Percentiles rank a stretch among this genome's conserved stretches.
Evolutionary conservation across 352 stramenopile genomes (phyloP).

Genomic region (Pythium aquatile): DNA sequence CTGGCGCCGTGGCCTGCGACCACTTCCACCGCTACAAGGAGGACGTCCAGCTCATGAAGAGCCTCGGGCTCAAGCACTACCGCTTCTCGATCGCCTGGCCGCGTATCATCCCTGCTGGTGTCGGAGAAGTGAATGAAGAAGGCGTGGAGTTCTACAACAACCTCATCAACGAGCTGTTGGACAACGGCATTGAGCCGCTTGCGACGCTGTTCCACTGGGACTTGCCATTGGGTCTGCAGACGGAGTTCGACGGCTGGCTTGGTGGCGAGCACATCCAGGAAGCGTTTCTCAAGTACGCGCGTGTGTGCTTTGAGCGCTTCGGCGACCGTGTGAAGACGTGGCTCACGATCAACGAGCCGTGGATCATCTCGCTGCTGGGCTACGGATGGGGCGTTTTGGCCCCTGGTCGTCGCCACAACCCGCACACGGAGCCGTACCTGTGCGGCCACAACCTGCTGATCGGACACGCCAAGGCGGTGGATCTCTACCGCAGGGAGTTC

Average conservation of each 20-base stretch:
- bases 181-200: conserved; percentile 75
- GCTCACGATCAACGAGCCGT: conserved; percentile 94
- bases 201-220: conserved; percentile 97
- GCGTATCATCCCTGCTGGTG: conserved; percentile 63
- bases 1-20: conserved; percentile 88
- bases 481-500: conserved; percentile 65
- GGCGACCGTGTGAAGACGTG: conserved; percentile 90
- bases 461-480: conserved; percentile 78
- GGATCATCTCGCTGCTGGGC: conserved; percentile 46
- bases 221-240: conserved; percentile 77
- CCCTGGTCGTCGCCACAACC: conserved; percentile 51
- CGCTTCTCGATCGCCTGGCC: conserved; percentile 93
- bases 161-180: conserved; percentile 84
- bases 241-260: conserved; percentile 66
- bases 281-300: conserved; percentile 79
- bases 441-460: conserved; percentile 88
- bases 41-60: conserved; percentile 90
- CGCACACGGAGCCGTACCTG: conserved; percentile 32
- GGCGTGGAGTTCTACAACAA: conserved; percentile 91
- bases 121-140: conserved; percentile 62
- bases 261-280: conserved; percentile 49
- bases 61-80: conserved; percentile 88
- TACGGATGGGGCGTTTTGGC: conserved; percentile 69
- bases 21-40: conserved; percentile 89
- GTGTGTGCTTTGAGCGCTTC: conserved; percentile 87